Evolutionary conservation across 2,329 filamentous ascomycete genomes (phyloP), one percentile per base, ranked within the genome.

Genomic region (Didymella arachidicola): DNA sequence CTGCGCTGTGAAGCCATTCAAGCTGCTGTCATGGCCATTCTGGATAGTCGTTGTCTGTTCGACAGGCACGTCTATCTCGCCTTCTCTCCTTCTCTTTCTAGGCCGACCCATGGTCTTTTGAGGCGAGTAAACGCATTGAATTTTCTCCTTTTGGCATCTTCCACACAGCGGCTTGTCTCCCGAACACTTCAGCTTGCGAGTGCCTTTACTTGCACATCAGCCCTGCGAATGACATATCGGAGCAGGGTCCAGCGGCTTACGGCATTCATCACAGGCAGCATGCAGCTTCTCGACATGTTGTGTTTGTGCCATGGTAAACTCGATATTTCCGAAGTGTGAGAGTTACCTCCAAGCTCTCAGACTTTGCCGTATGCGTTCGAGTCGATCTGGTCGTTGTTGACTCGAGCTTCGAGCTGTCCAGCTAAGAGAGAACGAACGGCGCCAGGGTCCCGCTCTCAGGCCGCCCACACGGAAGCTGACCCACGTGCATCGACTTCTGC

Each of bases 81-180:
- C 72, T n/a, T 74, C 72, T 47, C 77, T 69, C 57, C 71, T 69
- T 50, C 81, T 74, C 67, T 83, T 84, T 59, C 78, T 78, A n/a
- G 82, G 82, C 42, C 82, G 67, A 10, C 82, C 82, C 82, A 83
- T 84, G 34, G 73, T 77, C 67, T 82, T 83, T 51, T 80, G 80
- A 2, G 71, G 69, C 25, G 80, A 82, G 65, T 83, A 84, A 26
- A 79, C 52, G 64, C 82, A 84, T 16, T 48, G 46, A 14, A 82
- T 73, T 3, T 62, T 63, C 47, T 83, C 80, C 39, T 68, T 65
- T 18, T 62, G 60, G 61, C 82, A 83, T 50, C 82, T 72, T 18
- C 66, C 65, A 62, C 82, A 83, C 39, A 53, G 60, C 3, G 79
- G 79, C n/a, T 65, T 67, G 18, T 79, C 74, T 27, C 80, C 78